Percentiles rank a stretch among this genome's conserved stretches.
Evolutionary conservation across 495 filamentous ascomycete species (phyloP).

Genomic region (Penicillium simplicissimum): DNA sequence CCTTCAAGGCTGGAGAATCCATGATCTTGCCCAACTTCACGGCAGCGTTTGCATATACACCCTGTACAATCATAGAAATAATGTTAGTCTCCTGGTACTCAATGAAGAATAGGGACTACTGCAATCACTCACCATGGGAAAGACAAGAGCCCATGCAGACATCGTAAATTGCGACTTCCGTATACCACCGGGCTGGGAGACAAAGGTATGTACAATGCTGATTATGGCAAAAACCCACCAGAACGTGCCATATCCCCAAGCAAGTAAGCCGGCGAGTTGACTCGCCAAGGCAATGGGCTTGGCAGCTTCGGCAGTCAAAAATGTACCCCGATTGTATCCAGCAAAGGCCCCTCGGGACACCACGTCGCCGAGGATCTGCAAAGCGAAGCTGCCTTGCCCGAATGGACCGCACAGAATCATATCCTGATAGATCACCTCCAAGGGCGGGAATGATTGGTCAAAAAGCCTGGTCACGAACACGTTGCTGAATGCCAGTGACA

Average conservation of each 20-base stretch:
- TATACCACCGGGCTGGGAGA: constrained; percentile 25
- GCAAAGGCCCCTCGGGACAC: constrained; percentile 27
- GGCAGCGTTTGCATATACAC: constrained; percentile 36
- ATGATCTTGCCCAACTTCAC: constrained; percentile 33
- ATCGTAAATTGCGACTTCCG: constrained; percentile 24
- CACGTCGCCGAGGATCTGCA: constrained; percentile 29
- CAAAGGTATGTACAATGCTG: constrained; percentile 32
- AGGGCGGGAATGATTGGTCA: constrained; percentile 16
- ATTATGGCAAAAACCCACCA: constrained; percentile 38
- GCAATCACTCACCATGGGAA: constrained; percentile 28
- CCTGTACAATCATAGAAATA: constrained; percentile 13
- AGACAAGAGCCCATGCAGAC: constrained; percentile 32
- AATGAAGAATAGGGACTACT: background rate
- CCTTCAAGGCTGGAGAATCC: constrained; percentile 30
- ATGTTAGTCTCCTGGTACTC: background rate
- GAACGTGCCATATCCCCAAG: constrained; percentile 36
- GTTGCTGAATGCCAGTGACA: constrained; percentile 25
- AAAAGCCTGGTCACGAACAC: constrained; percentile 33
- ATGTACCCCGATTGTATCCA: constrained; percentile 26
- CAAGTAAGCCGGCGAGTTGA: constrained; percentile 26
- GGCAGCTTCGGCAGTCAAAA: constrained; percentile 29
- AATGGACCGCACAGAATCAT: constrained; percentile 43
- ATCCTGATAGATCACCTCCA: constrained; percentile 33
- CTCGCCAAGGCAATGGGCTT: constrained; percentile 20
- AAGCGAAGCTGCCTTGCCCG: constrained; percentile 35